Percentiles rank a stretch among this genome's conserved stretches.
phyloP scores from a whole-genome alignment of 225 moss, liverwort and hornwort genomes.

The Straminergon stramineum region DNA sequence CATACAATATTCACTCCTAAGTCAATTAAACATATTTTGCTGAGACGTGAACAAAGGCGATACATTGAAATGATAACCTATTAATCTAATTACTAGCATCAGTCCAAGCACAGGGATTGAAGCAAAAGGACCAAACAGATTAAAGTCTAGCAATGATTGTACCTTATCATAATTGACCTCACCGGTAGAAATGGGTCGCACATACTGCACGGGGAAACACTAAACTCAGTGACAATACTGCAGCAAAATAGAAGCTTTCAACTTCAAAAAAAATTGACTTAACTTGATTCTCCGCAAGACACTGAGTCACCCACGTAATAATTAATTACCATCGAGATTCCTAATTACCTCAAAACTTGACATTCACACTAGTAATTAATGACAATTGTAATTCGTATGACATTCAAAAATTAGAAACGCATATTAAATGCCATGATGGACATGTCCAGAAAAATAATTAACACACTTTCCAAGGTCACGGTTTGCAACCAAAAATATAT shows the following conservation, averaged over 20 bases:
- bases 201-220: conserved; percentile 37
- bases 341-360: neutral
- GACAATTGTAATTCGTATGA: neutral
- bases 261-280: neutral
- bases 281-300: neutral
- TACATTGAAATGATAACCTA: neutral
- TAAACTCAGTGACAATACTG: neutral
- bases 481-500: neutral
- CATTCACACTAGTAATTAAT: neutral
- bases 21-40: neutral
- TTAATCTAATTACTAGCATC: neutral
- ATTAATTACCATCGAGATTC: neutral
- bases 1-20: neutral
- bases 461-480: neutral
- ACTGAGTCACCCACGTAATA: neutral
- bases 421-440: neutral
- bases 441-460: neutral
- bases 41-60: neutral
- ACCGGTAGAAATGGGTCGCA: conserved; percentile 66
- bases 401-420: neutral
- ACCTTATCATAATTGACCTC: conserved; percentile 76
- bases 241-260: neutral
- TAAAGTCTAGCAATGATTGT: neutral
- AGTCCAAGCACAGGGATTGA: neutral
- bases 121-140: neutral